Evolutionary conservation across 2,329 filamentous ascomycete species (phyloP).

Genomic region (Geosmithia morbida): DNA sequence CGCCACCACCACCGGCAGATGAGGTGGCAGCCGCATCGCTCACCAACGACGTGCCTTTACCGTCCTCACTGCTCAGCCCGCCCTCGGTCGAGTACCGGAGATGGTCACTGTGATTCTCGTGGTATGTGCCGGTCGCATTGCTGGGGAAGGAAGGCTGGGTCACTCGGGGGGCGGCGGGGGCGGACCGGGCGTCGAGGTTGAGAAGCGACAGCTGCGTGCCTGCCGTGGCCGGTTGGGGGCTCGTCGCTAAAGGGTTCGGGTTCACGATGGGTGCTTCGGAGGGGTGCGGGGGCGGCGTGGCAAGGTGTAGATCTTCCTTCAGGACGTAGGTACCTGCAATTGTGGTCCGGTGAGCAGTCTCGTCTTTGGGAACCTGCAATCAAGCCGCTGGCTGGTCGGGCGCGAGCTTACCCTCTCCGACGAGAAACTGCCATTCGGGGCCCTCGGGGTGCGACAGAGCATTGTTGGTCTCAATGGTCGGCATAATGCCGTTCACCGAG

Average conservation of each 20-base stretch:
- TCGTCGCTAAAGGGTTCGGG: slow-evolving; percentile 81
- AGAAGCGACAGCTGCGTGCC: slow-evolving; percentile 77
- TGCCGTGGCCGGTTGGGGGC: slow-evolving; percentile 64
- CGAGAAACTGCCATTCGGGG: slow-evolving; percentile 77
- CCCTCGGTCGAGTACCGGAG: slow-evolving; percentile 43
- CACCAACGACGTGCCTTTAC: slow-evolving; percentile 29
- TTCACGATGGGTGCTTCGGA: slow-evolving; percentile 81
- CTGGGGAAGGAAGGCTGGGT: not conserved
- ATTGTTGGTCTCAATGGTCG: slow-evolving; percentile 91
- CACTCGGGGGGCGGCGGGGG: slow-evolving; percentile 19
- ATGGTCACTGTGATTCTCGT: slow-evolving; percentile 46
- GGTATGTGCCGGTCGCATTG: slow-evolving; percentile 23
- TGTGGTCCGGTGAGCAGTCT: not conserved
- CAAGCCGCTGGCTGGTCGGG: not conserved
- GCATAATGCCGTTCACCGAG: slow-evolving; percentile 50
- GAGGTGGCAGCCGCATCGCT: slow-evolving; percentile 31
- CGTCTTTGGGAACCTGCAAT: not conserved
- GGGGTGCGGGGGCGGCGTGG: slow-evolving; percentile 88
- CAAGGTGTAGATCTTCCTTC: slow-evolving; percentile 81
- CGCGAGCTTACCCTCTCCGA: slow-evolving; percentile 61
- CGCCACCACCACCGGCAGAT: slow-evolving; percentile 13
- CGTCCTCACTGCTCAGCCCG: slow-evolving; percentile 42
- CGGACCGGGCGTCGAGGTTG: slow-evolving; percentile 48
- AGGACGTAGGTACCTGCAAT: slow-evolving; percentile 69
- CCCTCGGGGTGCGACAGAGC: slow-evolving; percentile 66